Base-by-base conservation (phyloP, 31 red algal species). In the Odonthalia washingtoniensis region DNA sequence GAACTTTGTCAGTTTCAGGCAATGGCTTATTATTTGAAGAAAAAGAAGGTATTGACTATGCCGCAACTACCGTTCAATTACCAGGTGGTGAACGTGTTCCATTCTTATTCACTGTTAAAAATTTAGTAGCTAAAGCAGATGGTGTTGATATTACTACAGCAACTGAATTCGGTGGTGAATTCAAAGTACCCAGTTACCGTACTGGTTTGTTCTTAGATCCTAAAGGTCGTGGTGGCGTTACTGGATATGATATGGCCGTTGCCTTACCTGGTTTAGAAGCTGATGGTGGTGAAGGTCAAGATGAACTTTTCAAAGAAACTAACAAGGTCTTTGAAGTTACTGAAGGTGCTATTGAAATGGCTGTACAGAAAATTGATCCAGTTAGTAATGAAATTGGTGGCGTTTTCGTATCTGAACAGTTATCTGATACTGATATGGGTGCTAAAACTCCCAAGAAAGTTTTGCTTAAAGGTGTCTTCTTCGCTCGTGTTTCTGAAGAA, bases 361-460 rank as follows among this genome's bases (percentile, higher is more conserved):
- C 91, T 36, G 97, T 99, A 32, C 89, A 99, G 67, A 99, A 96
- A 84, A 81, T 99, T 34, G 94, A 99, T 81, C 88, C 94, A 30
- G 42, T 42, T 34, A 87, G 36, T 46, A 80, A 83, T 62, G 97
- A 99, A 77, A 90, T 99, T 65, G 97, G 85, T 1, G 97, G 97
- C 40, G 97, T 99, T 3, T 99, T 96, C 60, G 97, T 99, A 67
- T 91, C 90, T 21, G 94, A 96, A 82, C 97, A 99, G 91, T 91
- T 94, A 17, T 96, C 97, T 27, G 97, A 99, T 82, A 99, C 97
- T 33, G 97, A 99, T 57, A 99, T 99, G 97, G 97, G 97, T 34
- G 91, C 94, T 43, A 99, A 99, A 91, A 92, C 85, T 14, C 94
- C 97, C 9, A 99, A 99, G 91, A 96, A 96, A 88, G 34, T 99